These are phyloP conservation scores for Elaeis oleifera DNA, from an alignment of 202 grass and related monocot species.

Conservation along the genomic window DNA sequence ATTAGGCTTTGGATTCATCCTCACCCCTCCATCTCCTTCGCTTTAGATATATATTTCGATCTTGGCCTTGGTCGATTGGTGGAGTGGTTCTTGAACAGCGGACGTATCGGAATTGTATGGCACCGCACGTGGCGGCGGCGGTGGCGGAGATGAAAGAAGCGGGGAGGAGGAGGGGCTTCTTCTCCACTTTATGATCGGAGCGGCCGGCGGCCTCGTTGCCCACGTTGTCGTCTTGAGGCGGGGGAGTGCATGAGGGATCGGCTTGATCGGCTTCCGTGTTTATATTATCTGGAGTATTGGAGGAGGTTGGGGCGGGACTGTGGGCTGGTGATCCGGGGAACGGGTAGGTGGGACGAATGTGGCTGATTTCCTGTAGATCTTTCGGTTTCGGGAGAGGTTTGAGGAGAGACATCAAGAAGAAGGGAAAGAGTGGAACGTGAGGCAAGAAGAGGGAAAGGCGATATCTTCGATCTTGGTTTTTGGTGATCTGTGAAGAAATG, in stretches of 20 bases:
- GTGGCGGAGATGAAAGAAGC: background rate
- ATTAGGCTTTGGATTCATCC: constrained; percentile 27
- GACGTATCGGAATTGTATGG: no score
- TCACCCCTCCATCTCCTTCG: background rate
- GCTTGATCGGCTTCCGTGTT: background rate
- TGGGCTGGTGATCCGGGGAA: constrained; percentile 5
- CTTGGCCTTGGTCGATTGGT: no score
- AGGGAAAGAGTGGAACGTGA: background rate
- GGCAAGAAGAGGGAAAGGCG: background rate
- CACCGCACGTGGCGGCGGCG: background rate
- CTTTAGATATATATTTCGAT: no score
- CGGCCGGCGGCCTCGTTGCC: background rate
- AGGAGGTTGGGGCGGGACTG: constrained; percentile 7
- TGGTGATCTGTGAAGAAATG: constrained; percentile 18
- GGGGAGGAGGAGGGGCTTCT: background rate
- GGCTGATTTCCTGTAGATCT: constrained; percentile 14
- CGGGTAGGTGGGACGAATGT: constrained; percentile 24
- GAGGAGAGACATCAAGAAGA: background rate
- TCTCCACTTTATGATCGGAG: background rate
- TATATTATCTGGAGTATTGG: constrained; percentile 8
- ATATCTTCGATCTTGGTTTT: background rate
- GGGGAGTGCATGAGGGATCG: constrained; percentile 12
- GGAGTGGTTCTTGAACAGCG: no score
- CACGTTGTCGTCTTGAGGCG: background rate
- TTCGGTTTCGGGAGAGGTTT: constrained; percentile 10